Evolutionary conservation across 2,329 filamentous ascomycete species (phyloP).

Genomic region (Teratosphaeria pseudoeucalypti): DNA sequence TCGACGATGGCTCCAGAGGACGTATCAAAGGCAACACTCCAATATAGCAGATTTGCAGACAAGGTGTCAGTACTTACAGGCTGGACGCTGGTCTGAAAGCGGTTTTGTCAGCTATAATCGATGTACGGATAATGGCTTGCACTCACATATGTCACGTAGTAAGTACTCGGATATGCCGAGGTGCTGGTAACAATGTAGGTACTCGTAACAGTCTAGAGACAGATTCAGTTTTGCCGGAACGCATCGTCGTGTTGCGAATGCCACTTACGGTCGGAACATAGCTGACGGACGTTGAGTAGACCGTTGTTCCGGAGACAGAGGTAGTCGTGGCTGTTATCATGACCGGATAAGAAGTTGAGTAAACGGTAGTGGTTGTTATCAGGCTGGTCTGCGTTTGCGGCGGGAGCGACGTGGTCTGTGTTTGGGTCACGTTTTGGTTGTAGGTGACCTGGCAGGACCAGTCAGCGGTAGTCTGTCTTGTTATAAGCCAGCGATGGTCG

Average conservation of each 20-base stretch:
- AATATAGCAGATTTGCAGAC: not conserved
- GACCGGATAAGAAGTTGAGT: not conserved
- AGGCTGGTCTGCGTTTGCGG: not conserved
- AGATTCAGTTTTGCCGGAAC: no score
- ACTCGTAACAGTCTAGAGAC: no score
- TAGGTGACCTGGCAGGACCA: not conserved
- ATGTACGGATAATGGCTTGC: not conserved
- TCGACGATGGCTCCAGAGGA: not conserved
- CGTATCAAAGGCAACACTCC: not conserved
- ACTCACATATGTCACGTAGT: not conserved
- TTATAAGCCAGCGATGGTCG: not conserved
- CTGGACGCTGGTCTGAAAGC: not conserved
- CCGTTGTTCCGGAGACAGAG: no score
- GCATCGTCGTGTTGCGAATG: no score
- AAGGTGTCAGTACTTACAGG: not conserved
- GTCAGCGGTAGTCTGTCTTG: not conserved
- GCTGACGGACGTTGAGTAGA: no score
- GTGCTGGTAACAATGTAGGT: not conserved
- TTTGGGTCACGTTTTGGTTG: not conserved
- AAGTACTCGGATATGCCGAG: not conserved
- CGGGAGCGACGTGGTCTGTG: not conserved
- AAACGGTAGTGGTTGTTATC: not conserved
- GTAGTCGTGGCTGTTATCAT: no score
- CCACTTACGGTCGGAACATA: no score
- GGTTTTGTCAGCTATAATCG: not conserved